Base-by-base conservation (phyloP, 2,329 filamentous ascomycete genomes). In the Colletotrichum limetticola region DNA sequence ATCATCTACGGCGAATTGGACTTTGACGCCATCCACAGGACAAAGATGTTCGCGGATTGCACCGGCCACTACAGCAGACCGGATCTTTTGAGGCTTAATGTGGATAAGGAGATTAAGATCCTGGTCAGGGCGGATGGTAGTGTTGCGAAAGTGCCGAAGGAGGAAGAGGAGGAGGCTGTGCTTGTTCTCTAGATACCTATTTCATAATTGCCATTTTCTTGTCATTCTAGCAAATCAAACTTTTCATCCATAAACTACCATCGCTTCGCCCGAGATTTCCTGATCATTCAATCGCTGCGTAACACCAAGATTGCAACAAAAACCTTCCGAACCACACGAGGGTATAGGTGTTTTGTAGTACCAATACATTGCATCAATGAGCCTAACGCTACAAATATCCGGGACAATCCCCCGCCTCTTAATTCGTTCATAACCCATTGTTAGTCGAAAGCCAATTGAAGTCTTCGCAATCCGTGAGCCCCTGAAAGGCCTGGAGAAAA, bases 1-100 rank as follows among this genome's bases (percentile, higher is more conserved):
- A 84, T 90, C 12, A 68, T 90, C 8, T 86, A 83, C 68, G 87
- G 87, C 0, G 86, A 90, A 70, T 76, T 90, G 59, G 85, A 89
- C 49, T 77, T 90, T 63, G 78, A 82, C 22, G 80, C 82, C 49
- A 81, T 84, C 11, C 80, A 83, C n/a, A 79, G 82, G 32, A 81
- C 82, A 0, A 79, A 82, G 42, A 81, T 80, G 0, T 84, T 85
- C 59, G 80, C 84, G 19, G 83, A 86, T 65, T 82, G 83, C 42
- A 78, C 75, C 0, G 79, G 80, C 1, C 80, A 82, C 70, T 82
- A 85, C 75, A 80, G 82, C 65, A 78, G 83, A 6, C 83, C 83
- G 7, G 84, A 85, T 55, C 70, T 85, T 66, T 74, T 85, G 22
- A 83, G 83, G 26, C 78, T 85, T 0, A 42, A 22, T 8, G 58